These are phyloP conservation scores for Fagus sylvatica DNA, from an alignment of 306 rosid genomes.

Conservation along the genomic window DNA sequence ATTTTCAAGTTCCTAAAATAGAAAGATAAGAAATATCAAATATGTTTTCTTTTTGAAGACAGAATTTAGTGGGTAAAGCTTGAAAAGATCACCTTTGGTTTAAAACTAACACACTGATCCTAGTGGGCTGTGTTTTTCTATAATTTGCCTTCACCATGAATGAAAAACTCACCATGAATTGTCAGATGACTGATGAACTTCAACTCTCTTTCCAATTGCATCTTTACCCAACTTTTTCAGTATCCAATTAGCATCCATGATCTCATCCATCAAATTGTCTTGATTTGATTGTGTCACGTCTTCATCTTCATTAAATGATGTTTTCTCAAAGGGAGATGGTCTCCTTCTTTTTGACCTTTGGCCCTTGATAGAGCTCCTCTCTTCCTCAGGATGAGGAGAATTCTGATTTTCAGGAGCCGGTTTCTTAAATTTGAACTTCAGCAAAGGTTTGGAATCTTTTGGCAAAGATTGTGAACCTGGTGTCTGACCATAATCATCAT, in stretches of 20 bases:
- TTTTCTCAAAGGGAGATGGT: constrained; percentile 75
- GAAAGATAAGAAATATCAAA: background rate
- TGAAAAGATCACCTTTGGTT: background rate
- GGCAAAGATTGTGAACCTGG: constrained; percentile 55
- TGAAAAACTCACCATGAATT: constrained; percentile 72
- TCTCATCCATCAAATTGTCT: constrained; percentile 72
- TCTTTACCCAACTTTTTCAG: constrained; percentile 91
- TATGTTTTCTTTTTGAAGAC: background rate
- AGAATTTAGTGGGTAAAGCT: constrained; percentile 3
- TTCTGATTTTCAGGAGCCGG: constrained; percentile 66
- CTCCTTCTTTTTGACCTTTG: constrained; percentile 96
- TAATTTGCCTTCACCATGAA: background rate
- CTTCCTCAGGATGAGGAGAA: constrained; percentile 69
- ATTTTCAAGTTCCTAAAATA: background rate
- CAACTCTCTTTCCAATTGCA: constrained; percentile 96
- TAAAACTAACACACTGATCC: constrained; percentile 4
- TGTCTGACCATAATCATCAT: constrained; percentile 45
- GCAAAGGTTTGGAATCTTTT: constrained; percentile 72
- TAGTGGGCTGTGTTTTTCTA: background rate
- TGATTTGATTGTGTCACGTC: constrained; percentile 46
- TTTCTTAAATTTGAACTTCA: constrained; percentile 81
- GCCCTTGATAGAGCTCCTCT: constrained; percentile 75
- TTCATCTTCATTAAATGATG: constrained; percentile 47
- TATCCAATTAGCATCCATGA: constrained; percentile 95
- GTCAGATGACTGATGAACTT: constrained; percentile 85